Percentiles rank a stretch among this genome's conserved stretches.
These are phyloP conservation scores for Nakataea oryzae DNA, from an alignment of 2,329 filamentous ascomycete species.

Conservation along the genomic window DNA sequence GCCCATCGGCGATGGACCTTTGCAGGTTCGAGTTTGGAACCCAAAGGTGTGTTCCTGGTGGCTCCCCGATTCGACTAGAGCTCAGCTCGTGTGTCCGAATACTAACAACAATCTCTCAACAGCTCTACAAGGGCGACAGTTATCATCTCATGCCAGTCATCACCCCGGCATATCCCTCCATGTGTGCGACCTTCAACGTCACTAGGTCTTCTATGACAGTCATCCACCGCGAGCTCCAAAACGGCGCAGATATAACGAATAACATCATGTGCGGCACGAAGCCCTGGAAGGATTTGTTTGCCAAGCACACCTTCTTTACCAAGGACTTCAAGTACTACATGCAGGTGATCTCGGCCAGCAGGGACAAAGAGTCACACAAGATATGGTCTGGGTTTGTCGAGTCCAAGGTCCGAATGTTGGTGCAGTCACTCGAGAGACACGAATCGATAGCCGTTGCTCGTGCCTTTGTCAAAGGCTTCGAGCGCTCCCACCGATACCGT, in stretches of 20 bases:
- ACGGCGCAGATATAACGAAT: slow-evolving; percentile 67
- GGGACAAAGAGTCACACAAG: slow-evolving; percentile 72
- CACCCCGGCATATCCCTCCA: slow-evolving; percentile 92
- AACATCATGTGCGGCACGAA: slow-evolving; percentile 68
- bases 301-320: slow-evolving; percentile 89
- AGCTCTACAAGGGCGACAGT: slow-evolving; percentile 70
- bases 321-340: slow-evolving; percentile 92
- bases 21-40: slow-evolving; percentile 88
- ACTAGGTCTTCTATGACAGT: slow-evolving; percentile 76
- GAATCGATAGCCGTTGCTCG: slow-evolving; percentile 73
- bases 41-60: slow-evolving; percentile 53
- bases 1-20: slow-evolving; percentile 68
- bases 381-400: slow-evolving; percentile 88
- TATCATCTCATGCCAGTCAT: slow-evolving; percentile 97
- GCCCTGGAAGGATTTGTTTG: slow-evolving; percentile 81
- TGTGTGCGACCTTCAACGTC: slow-evolving; percentile 96
- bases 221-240: slow-evolving; percentile 72
- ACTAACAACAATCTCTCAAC: slow-evolving; percentile 13
- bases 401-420: slow-evolving; percentile 81
- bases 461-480: slow-evolving; percentile 87
- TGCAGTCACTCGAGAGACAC: slow-evolving; percentile 73
- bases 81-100: too few relatives aligned
- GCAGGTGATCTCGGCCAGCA: slow-evolving; percentile 73
- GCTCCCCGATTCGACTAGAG: not conserved
- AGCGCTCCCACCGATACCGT: slow-evolving; percentile 60